A percentile compares a stretch with the other conserved stretches of the same genome.
Conservation (phyloP, 805 yeast species). For the Yarrowia yakushimensis region DNA sequence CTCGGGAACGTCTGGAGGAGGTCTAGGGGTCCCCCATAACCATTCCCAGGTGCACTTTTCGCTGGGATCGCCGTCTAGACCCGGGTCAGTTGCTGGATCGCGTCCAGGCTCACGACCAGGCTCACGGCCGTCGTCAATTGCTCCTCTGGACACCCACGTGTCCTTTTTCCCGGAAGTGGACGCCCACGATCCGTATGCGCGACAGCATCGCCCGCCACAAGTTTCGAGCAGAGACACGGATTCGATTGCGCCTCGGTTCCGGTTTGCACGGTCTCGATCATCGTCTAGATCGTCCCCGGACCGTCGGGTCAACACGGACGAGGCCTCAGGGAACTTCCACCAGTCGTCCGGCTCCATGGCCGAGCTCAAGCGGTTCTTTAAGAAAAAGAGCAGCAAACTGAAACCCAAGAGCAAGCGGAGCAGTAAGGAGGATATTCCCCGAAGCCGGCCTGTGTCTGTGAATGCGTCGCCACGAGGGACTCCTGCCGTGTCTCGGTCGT, state of each 20-base stretch:
- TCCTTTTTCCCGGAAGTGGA: conserved; percentile 12
- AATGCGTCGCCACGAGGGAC: neutral
- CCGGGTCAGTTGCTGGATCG: neutral
- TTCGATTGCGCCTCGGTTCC: conserved; percentile 39
- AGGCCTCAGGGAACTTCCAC: conserved; percentile 26
- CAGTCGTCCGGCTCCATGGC: conserved; percentile 36
- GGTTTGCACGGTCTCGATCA: conserved; percentile 30
- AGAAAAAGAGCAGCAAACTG: conserved; percentile 31
- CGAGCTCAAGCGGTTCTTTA: conserved; percentile 46
- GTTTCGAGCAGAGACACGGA: conserved; percentile 28
- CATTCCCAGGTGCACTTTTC: neutral
- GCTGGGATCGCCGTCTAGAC: neutral
- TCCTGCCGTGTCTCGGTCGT: neutral
- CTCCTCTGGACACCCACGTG: neutral
- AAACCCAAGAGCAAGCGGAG: conserved; percentile 24
- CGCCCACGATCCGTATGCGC: conserved; percentile 37
- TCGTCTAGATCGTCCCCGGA: conserved; percentile 17
- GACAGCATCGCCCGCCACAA: conserved; percentile 35
- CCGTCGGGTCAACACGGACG: conserved; percentile 8
- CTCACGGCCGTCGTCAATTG: neutral
- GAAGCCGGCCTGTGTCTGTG: neutral
- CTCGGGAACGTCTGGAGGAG: neutral
- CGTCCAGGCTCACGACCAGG: neutral
- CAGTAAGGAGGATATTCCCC: neutral
- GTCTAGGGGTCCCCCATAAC: neutral